Percentiles rank a stretch among this genome's conserved stretches.
These are phyloP conservation scores for Fusarium sarcochroum DNA, from an alignment of 2,329 filamentous ascomycete genomes.

Conservation along the genomic window DNA sequence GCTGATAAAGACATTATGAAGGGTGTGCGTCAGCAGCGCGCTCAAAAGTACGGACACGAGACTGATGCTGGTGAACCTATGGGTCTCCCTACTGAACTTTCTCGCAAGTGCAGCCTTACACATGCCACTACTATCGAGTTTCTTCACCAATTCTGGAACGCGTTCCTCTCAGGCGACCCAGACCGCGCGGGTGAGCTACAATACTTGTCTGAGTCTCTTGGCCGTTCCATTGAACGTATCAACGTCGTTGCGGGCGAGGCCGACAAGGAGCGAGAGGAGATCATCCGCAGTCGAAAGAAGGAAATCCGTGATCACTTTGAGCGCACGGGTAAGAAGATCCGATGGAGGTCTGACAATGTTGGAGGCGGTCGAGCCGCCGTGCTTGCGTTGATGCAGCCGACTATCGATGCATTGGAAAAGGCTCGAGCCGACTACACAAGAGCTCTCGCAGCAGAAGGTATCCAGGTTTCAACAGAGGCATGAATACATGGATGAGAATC, in stretches of 20 bases:
- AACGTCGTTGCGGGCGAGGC: constrained; percentile 84
- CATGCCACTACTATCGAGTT: constrained; percentile 97
- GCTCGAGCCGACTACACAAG: constrained; percentile 80
- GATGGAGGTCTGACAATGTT: constrained; percentile 76
- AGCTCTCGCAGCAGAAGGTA: constrained; percentile 75
- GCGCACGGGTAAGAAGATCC: constrained; percentile 80
- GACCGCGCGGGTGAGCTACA: constrained; percentile 85
- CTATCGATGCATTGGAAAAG: constrained; percentile 76
- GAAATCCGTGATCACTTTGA: constrained; percentile 80
- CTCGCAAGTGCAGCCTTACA: constrained; percentile 74
- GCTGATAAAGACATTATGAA: constrained; percentile 77
- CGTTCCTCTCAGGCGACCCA: constrained; percentile 89
- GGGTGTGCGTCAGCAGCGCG: constrained; percentile 73
- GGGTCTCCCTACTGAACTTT: constrained; percentile 67
- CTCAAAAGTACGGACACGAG: constrained; percentile 68
- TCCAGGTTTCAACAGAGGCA: constrained; percentile 63
- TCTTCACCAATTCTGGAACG: constrained; percentile 95
- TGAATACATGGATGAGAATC: not conserved
- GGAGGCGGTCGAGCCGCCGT: constrained; percentile 84
- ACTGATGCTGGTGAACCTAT: constrained; percentile 66
- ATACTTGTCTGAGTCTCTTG: constrained; percentile 85
- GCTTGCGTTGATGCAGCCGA: constrained; percentile 80
- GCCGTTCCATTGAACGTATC: constrained; percentile 82
- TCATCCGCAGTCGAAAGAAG: constrained; percentile 75
- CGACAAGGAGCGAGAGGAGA: constrained; percentile 78